Conservation (phyloP, 768 basidiomycete genomes). For the Lentinula sp. region DNA sequence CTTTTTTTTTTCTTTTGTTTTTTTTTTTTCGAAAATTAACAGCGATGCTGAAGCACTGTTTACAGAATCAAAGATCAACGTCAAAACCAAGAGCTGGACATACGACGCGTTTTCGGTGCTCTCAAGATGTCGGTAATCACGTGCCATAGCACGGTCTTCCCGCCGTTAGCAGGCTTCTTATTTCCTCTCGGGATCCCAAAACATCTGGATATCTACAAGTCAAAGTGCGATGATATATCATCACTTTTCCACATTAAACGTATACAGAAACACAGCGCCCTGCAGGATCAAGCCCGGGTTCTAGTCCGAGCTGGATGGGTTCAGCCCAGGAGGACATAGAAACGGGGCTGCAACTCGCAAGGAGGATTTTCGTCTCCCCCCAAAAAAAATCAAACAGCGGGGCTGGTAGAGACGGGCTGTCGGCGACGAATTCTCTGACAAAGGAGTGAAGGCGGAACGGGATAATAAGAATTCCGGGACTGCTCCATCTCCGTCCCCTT, state of each 20-base stretch:
- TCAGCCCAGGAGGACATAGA: neutral
- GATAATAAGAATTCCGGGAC: neutral
- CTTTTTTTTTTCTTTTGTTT: neutral
- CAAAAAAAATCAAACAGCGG: neutral
- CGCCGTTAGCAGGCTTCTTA: slow-evolving; percentile 38
- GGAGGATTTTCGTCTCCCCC: neutral
- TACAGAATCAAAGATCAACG: slow-evolving; percentile 45
- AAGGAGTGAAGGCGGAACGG: neutral
- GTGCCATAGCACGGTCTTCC: slow-evolving; percentile 35
- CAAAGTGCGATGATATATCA: slow-evolving; percentile 27
- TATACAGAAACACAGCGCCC: slow-evolving; percentile 23
- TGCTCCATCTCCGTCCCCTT: neutral
- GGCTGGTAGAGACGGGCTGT: neutral
- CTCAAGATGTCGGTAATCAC: slow-evolving; percentile 38
- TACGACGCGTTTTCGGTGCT: slow-evolving; percentile 47
- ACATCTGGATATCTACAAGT: neutral
- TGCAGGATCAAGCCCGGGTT: neutral
- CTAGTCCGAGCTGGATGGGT: neutral
- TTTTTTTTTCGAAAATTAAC: neutral
- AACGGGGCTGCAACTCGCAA: neutral
- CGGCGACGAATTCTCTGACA: neutral
- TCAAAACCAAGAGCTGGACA: slow-evolving; percentile 34
- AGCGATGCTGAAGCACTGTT: neutral
- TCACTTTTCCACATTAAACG: slow-evolving; percentile 33
- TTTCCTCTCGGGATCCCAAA: slow-evolving; percentile 33